Evolutionary conservation across 257 asterid species (phyloP), one percentile per base, ranked within the genome.

Genomic region (Galeopsis tetrahit): DNA sequence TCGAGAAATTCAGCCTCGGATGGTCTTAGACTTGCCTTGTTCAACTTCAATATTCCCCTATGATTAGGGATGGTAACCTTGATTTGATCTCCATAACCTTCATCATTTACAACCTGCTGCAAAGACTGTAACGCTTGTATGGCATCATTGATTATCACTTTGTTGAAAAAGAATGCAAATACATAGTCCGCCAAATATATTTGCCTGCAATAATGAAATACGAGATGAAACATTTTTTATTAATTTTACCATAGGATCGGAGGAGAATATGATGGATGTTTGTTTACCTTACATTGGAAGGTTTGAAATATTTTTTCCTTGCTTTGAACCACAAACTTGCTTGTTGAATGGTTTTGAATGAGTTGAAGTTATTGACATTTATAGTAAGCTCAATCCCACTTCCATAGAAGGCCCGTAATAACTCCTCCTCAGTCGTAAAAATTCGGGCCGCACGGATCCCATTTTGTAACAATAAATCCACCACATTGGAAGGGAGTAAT

Each of bases 1-100:
- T 79, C 80, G 2, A 14, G 5, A 39, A 84, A 84, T 7, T 87
- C 92, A 5, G 82, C 81, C 1, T 79, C 68, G 0, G 88, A 87
- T 13, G 92, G 92, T 7, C 70, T 83, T n/a, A 88, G 87, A 4
- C 65, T 83, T 0, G 63, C 39, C 2, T 70, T 8, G 74, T 70
- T 80, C 5, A 4, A 0, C 10, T 33, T 67, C 48, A 79, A 10
- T 15, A 76, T 8, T 3, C 13, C 3, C 1, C 4, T 39, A 0
- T 49, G 4, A 7, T 77, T 77, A 4, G 80, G 4, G 14, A 78
- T 7, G 5, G 76, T 38, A 0, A 13, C 81, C 73, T 79, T 81
- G 9, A 83, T n/a, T 7, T 10, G 51, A 8, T 28, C 32, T 6
- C 81, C 80, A 17, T 36, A 58, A 1, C 75, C 78, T 1, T 56